Evolutionary conservation across 805 yeast genomes (phyloP).

Genomic region (Helenozyma rhizophorensis): DNA sequence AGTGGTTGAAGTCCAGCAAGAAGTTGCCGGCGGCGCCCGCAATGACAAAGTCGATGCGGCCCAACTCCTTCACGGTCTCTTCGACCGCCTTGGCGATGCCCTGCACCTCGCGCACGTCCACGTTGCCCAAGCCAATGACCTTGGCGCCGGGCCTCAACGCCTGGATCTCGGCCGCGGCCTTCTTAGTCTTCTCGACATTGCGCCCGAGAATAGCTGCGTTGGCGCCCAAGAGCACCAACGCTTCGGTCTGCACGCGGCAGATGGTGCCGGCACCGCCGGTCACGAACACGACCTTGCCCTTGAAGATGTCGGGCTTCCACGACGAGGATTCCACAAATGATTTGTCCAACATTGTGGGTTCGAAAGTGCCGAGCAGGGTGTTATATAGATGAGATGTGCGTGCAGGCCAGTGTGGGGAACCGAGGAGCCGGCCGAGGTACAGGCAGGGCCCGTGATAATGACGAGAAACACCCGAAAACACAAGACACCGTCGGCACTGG

Average conservation of each 20-base stretch:
- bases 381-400: too few species aligned
- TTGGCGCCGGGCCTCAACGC: constrained; percentile 52
- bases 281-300: constrained; percentile 81
- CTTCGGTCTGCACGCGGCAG: constrained; percentile 85
- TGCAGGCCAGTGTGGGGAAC: too few species aligned
- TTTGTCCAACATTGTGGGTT: constrained; percentile 23
- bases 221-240: constrained; percentile 78
- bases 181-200: constrained; percentile 57
- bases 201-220: constrained; percentile 85
- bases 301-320: constrained; percentile 63
- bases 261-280: constrained; percentile 98
- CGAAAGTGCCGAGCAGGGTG: too few species aligned
- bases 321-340: constrained; percentile 24
- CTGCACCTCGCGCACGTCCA: constrained; percentile 73
- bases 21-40: constrained; percentile 98
- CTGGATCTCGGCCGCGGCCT: constrained; percentile 66
- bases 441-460: too few species aligned
- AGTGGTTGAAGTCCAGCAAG: constrained; percentile 68
- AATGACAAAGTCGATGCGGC: constrained; percentile 79
- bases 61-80: constrained; percentile 60
- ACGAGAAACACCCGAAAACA: too few species aligned
- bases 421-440: too few species aligned
- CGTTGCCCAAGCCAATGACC: constrained; percentile 66
- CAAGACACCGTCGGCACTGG: too few species aligned
- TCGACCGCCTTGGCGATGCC: constrained; percentile 62